Evolutionary conservation across 2,329 filamentous ascomycete species (phyloP), one percentile per base, ranked within the genome.

Genomic region (Penicillium hordei): DNA sequence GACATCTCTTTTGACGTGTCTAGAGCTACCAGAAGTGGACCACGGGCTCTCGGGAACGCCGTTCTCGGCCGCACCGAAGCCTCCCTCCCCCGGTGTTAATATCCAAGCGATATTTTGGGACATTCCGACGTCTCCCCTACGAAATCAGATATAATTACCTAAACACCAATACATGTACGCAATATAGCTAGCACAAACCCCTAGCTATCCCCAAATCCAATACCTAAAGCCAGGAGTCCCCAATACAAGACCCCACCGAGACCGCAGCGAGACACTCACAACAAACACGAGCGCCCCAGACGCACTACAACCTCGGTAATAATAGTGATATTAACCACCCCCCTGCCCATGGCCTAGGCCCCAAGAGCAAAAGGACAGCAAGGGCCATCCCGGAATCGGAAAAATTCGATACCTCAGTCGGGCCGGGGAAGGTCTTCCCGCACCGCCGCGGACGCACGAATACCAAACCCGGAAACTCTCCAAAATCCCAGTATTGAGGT

Each of bases 401-500:
- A 48, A 48, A 51, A 58, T 64, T 61, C 52, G 52, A 59, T 17
- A 25, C 8, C 44, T 50, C 45, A 49, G 9, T 40, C 52, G 54
- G 48, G 25, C 12, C 42, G 43, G 53, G 60, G 55, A 59, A 52
- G 21, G 21, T 3, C 25, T 42, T 44, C 52, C 60, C 60, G 60
- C 29, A 58, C 59, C 54, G 58, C 51, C 55, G 46, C 63, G 63
- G 64, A 64, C 39, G 58, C 57, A 59, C 13, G 2, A 25, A 29
- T 10, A 17, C 38, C 21, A 27, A 38, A 46, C 54, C 63, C 61
- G 58, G n/a, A 59, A 40, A 43, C 53, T 48, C 50, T 21, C 36
- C 42, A 5, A 23, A 19, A 59, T 45, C 56, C 64, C 61, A 64
- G 60, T 61, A 59, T 56, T n/a, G 17, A 66, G 60, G 59, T 58